These are phyloP conservation scores for Corymbia citriodora DNA, from an alignment of 441 rosid genomes.

Conservation along the genomic window DNA sequence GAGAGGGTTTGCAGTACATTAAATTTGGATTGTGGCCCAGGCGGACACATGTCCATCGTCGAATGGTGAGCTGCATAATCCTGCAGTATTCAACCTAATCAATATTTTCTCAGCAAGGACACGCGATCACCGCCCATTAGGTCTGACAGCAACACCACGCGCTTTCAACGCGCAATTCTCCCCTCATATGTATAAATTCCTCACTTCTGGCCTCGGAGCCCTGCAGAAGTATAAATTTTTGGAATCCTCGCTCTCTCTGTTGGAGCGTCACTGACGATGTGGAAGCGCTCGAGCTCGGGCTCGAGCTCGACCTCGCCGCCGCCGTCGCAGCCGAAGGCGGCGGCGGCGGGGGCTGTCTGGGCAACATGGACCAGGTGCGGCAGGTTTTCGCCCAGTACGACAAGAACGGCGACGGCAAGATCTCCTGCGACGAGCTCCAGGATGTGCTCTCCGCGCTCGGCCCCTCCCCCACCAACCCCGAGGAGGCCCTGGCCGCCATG, in stretches of 20 bases:
- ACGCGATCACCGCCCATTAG: too few relatives aligned
- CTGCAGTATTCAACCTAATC: too few relatives aligned
- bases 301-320: not conserved
- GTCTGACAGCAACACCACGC: not conserved
- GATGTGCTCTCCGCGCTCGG: constrained; percentile 1
- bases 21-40: too few relatives aligned
- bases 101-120: too few relatives aligned
- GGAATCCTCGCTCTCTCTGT: not conserved
- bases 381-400: constrained; percentile 11
- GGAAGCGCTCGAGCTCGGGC: not conserved
- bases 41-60: too few relatives aligned
- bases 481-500: not conserved
- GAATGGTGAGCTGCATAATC: too few relatives aligned
- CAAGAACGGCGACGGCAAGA: constrained; percentile 14
- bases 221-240: fast-evolving
- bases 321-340: not conserved
- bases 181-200: fast-evolving
- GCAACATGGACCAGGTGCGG: constrained; percentile 1
- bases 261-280: not conserved
- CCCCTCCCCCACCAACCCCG: not conserved
- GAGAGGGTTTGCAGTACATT: too few relatives aligned
- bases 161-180: not conserved
- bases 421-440: constrained; percentile 8
- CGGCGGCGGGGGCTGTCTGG: not conserved
- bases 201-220: not conserved